A percentile compares a stretch with the other conserved stretches of the same genome.
These are phyloP conservation scores for Morella rubra DNA, from an alignment of 306 rosid genomes.

Conservation along the genomic window DNA sequence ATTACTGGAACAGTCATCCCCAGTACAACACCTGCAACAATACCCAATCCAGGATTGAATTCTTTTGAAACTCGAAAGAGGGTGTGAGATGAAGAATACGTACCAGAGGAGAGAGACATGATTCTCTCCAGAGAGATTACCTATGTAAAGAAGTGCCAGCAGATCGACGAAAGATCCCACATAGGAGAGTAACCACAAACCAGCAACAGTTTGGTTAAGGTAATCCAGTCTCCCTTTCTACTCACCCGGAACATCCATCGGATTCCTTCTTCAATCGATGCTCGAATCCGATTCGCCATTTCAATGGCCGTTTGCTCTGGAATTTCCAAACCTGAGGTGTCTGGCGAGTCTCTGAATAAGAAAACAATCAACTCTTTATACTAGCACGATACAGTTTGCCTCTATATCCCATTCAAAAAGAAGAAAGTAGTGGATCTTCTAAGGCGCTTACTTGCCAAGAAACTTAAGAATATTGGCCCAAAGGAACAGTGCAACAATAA, in stretches of 20 bases:
- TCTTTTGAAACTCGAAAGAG: not conserved
- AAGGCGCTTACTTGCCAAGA: constrained; percentile 50
- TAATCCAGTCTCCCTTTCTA: constrained; percentile 40
- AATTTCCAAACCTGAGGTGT: constrained; percentile 34
- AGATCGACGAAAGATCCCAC: constrained; percentile 43
- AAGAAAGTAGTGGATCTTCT: too few species aligned
- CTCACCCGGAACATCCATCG: constrained; percentile 42
- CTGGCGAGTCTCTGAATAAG: constrained; percentile 43
- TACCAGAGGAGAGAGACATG: not conserved
- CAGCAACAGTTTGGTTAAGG: constrained; percentile 37
- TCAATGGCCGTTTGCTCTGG: constrained; percentile 33
- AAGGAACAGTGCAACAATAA: constrained; percentile 46
- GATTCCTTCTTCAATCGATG: constrained; percentile 44
- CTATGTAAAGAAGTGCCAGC: constrained; percentile 45
- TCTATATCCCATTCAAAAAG: not conserved
- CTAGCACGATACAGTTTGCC: not conserved
- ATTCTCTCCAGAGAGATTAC: constrained; percentile 14
- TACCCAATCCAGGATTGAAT: not conserved
- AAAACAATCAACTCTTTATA: not conserved
- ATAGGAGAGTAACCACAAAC: constrained; percentile 44
- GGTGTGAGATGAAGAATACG: not conserved
- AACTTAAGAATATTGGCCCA: constrained; percentile 52
- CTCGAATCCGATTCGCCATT: constrained; percentile 26
- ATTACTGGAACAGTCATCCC: constrained; percentile 47
- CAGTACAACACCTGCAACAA: constrained; percentile 36